Base-by-base conservation (phyloP, 352 stramenopile genomes). In the Thalassiosira hispida region DNA sequence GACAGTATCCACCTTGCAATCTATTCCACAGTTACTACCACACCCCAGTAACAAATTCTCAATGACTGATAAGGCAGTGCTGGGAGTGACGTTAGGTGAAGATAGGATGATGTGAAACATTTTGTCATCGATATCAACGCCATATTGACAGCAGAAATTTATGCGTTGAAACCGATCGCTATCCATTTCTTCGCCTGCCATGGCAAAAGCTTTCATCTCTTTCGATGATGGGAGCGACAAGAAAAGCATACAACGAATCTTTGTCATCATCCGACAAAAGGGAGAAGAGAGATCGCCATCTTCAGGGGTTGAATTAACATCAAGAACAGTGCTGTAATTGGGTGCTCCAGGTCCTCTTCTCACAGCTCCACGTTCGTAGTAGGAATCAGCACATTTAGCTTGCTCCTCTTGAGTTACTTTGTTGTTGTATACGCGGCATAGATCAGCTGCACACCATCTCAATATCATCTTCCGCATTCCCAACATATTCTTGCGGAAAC, bases 31-130 rank as follows among this genome's bases (percentile, higher is more conserved):
- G 23, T 60, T 49, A 49, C 38, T 76, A 7, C 64, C 83, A 49
- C 87, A 92, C 42, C 70, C 57, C 49, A 84, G 25, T 35, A 93
- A 68, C 1, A 91, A 42, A 83, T 90, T 79, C 47, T 93, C 87
- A 33, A 93, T 75, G 18, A 93, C 9, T 1, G 64, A 8, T 8
- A 93, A 18, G 11, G 79, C 78, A 40, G 82, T 85, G 31, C 79
- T 40, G 1, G 61, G 46, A 8, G 57, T 70, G 31, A 85, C 42
- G 47, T 65, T 47, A 59, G 66, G 35, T 14, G 70, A 78, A n/a
- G 64, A 47, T 27, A 91, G 16, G 55, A 93, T 57, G 40, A 90
- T 85, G 38, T 70, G 72, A 46, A 93, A 38, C 71, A 90, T 88
- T 35, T 89, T 76, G 69, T 91, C 77, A 53, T 91, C 83, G 29